phyloP scores from a whole-genome alignment of 2,329 filamentous ascomycete genomes.

The Lasiodiplodia theobromae region DNA sequence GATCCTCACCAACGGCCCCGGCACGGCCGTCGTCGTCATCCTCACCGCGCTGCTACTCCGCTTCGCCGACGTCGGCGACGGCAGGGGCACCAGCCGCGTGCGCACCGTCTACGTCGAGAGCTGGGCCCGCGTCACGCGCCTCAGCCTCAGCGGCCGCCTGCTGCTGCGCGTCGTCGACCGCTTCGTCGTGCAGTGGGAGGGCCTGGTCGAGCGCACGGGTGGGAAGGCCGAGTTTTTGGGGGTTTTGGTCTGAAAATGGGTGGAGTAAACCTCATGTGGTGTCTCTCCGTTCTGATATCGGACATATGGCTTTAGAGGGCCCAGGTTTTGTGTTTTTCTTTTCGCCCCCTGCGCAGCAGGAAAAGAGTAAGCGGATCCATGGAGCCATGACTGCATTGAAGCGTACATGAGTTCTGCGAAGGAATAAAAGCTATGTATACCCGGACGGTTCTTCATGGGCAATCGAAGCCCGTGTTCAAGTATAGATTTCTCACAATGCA shows the following conservation, averaged over 20 bases:
- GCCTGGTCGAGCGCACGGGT: constrained; percentile 57
- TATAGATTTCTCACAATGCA: no score
- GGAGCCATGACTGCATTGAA: no score
- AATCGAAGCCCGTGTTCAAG: no score
- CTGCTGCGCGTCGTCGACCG: constrained; percentile 75
- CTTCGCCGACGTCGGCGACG: constrained; percentile 54
- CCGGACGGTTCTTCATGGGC: no score
- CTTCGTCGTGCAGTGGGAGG: constrained; percentile 82
- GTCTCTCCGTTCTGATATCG: no score
- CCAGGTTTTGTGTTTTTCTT: no score
- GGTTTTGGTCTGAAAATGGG: constrained; percentile 38
- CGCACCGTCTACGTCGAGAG: constrained; percentile 88
- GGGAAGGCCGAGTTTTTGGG: constrained; percentile 54
- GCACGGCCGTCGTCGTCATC: constrained; percentile 80
- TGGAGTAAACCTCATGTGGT: no score
- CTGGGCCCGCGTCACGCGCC: constrained; percentile 81
- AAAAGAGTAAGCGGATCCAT: no score
- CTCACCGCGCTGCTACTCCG: constrained; percentile 63
- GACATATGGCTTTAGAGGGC: no score
- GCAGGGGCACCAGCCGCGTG: constrained; percentile 60
- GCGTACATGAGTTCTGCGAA: no score
- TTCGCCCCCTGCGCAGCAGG: no score
- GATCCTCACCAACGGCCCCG: constrained; percentile 87
- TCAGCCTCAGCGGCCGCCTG: constrained; percentile 86
- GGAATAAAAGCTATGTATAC: no score